A percentile compares a stretch with the other conserved stretches of the same genome.
These are phyloP conservation scores for Eustoma russellianum DNA, from an alignment of 257 asterid species.

Conservation along the genomic window DNA sequence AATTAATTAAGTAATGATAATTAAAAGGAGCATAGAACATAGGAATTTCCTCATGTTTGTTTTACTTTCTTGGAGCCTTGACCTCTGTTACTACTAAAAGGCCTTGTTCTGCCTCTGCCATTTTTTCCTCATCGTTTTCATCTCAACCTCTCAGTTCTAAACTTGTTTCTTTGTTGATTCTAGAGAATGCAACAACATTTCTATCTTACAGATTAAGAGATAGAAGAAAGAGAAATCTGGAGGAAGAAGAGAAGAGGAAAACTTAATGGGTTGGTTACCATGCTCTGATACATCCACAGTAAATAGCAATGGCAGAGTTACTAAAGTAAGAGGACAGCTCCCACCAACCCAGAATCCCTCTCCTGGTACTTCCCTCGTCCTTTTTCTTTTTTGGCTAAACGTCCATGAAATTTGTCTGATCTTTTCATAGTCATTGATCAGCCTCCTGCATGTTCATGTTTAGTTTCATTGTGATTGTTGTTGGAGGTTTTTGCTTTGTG, in stretches of 20 bases:
- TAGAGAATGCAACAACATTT: background rate
- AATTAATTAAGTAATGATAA: too few species aligned
- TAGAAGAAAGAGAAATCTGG: too few species aligned
- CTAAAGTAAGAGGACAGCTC: conserved; percentile 12
- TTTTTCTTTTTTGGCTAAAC: background rate
- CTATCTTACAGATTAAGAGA: too few species aligned
- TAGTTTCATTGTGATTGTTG: too few species aligned
- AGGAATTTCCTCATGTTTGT: too few species aligned
- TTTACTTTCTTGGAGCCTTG: background rate
- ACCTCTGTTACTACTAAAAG: background rate
- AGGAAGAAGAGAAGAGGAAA: background rate
- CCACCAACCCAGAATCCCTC: conserved; percentile 7
- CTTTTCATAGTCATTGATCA: background rate
- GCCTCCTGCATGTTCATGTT: background rate
- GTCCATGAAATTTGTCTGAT: background rate
- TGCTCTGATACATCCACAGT: conserved; percentile 14
- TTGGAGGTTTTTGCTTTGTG: too few species aligned
- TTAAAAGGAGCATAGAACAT: too few species aligned
- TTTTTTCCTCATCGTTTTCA: background rate
- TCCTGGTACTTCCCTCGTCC: conserved; percentile 9
- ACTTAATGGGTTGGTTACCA: conserved; percentile 21
- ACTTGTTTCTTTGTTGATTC: background rate
- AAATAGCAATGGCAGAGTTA: conserved; percentile 11
- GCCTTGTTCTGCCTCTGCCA: too few species aligned
- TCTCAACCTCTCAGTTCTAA: background rate